Evolutionary conservation across 2,329 filamentous ascomycete genomes (phyloP), one percentile per base, ranked within the genome.

Genomic region (Dothidotthia symphoricarpi): DNA sequence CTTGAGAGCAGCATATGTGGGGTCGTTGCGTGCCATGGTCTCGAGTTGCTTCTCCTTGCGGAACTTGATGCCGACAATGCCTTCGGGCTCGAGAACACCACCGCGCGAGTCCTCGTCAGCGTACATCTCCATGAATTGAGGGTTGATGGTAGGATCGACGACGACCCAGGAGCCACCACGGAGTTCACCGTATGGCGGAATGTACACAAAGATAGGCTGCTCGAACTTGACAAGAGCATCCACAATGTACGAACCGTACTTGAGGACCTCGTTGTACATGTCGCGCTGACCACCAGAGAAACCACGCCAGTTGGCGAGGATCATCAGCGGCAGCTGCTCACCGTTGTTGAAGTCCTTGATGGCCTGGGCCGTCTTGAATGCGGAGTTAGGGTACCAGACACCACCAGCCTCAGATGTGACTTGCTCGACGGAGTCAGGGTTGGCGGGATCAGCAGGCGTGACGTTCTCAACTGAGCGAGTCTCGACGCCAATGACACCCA

Each of bases 231-330:
- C 89, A 31, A 98, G 84, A 38, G 91, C 91, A 63, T 98, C 93
- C 55, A 98, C 93, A 64, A 98, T 98, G 79, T 93, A 97, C 13
- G 91, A 96, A 65, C 93, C 93, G 64, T 98, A 98, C 78, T 98
- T 98, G 71, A 98, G 82, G 12, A 98, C 93, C 74, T 98, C 93
- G 75, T 97, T 96, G 82, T 94, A 98, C 93, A 98, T 98, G 73
- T 98, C 93, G 57, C 91, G 88, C 74, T 98, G 93, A 51, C 93
- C 93, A 76, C 93, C 93, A 55, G 93, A 98, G 88, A 98, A 98
- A 76, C 93, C 93, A 82, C 93, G 85, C 93, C 93, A 98, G 80
- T 98, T 98, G 72, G 93, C 93, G 50, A 98, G 82, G 66, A 98
- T 98, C 89, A 98, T 97, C 53, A 98, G 76, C 40, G 93, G 93